phyloP scores from a whole-genome alignment of 78 protist species.

The slime mould (Dictyostelium discoideum) region dicty_2.7 NC_007088.5:4471001-4471500 shows the following conservation, averaged over 20 bases:
- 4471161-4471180: slow-evolving; percentile 48
- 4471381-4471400: slow-evolving; percentile 67
- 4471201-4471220: not conserved
- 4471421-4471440: slow-evolving; percentile 73
- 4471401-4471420: slow-evolving; percentile 20
- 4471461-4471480: slow-evolving; percentile 50
- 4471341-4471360: slow-evolving; percentile 33
- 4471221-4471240: not conserved
- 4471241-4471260: not conserved
- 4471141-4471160: slow-evolving; percentile 54
- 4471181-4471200: slow-evolving; percentile 55
- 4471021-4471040: not conserved
- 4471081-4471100: slow-evolving; percentile 54
- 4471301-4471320: not conserved
- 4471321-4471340: not conserved
- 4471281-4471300: not conserved
- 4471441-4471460: slow-evolving; percentile 43
- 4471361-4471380: slow-evolving; percentile 68
- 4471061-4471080: slow-evolving; percentile 11
- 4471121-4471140: slow-evolving; percentile 52
- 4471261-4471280: not conserved
- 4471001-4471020: not conserved
- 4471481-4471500: not conserved
- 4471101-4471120: slow-evolving; percentile 60
- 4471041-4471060: not conserved